A percentile compares a stretch with the other conserved stretches of the same genome.
These are phyloP conservation scores for Kluyveromyces sp. DNA, from an alignment of 1,139 yeast species.

Conservation along the genomic window DNA sequence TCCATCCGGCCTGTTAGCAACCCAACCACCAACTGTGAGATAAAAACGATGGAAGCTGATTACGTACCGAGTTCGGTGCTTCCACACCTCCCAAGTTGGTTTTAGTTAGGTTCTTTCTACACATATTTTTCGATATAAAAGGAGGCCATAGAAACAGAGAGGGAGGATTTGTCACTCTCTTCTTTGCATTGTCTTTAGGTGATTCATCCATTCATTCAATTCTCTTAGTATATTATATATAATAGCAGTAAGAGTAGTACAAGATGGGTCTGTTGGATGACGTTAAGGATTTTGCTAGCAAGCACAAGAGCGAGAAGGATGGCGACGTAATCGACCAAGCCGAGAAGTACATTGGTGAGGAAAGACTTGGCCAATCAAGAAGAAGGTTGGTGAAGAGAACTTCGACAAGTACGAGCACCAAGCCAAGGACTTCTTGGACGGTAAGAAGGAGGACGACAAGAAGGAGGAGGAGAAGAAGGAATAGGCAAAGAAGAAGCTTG, in stretches of 20 bases:
- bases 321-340: constrained; percentile 4
- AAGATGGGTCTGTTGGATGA: constrained; percentile 4
- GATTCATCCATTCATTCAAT: too few species aligned
- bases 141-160: too few species aligned
- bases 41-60: too few species aligned
- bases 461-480: neutral
- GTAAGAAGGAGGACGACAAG: neutral
- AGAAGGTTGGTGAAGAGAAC: constrained; percentile 5
- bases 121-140: too few species aligned
- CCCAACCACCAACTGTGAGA: too few species aligned
- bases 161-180: too few species aligned
- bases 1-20: too few species aligned
- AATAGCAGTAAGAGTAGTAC: neutral
- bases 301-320: constrained; percentile 1
- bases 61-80: too few species aligned
- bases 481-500: neutral
- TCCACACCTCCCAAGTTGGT: too few species aligned
- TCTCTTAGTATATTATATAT: too few species aligned
- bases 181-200: too few species aligned
- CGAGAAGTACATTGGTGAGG: constrained; percentile 2
- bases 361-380: constrained; percentile 3
- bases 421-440: constrained; percentile 1
- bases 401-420: constrained; percentile 3
- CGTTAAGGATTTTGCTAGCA: constrained; percentile 5
- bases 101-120: too few species aligned